These are phyloP conservation scores for Porogramme epimiltina DNA, from an alignment of 1,284 basidiomycete species.

Conservation along the genomic window DNA sequence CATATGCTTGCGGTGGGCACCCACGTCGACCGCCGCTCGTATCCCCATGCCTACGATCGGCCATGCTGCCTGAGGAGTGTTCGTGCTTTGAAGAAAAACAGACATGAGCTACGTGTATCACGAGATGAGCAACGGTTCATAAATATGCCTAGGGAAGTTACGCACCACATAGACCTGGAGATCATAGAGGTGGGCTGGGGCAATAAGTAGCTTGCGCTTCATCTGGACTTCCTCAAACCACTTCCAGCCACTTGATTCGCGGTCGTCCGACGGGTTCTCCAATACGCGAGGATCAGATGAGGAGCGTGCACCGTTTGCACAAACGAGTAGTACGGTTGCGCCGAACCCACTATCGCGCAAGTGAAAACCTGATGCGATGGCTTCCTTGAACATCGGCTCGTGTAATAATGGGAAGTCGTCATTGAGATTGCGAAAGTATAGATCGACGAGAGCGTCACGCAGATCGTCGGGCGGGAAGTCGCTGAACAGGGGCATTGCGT, in stretches of 20 bases:
- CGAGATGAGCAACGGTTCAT: background rate
- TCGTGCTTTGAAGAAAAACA: constrained; percentile 42
- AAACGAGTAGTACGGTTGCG: constrained; percentile 70
- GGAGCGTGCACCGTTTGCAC: constrained; percentile 71
- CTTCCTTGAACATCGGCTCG: constrained; percentile 69
- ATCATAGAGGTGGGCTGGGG: constrained; percentile 64
- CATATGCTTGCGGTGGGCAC: constrained; percentile 39
- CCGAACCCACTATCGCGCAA: constrained; percentile 62
- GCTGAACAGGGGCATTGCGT: constrained; percentile 25
- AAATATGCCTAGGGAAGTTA: background rate
- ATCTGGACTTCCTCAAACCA: constrained; percentile 67
- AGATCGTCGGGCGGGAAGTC: constrained; percentile 67
- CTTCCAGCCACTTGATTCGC: constrained; percentile 72
- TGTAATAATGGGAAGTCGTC: constrained; percentile 72
- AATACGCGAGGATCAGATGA: constrained; percentile 69
- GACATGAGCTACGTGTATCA: constrained; percentile 31
- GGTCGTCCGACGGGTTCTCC: constrained; percentile 42
- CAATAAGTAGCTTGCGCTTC: constrained; percentile 54
- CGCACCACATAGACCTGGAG: constrained; percentile 57
- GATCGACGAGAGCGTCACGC: constrained; percentile 44
- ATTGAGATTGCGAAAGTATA: constrained; percentile 42
- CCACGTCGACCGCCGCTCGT: constrained; percentile 47
- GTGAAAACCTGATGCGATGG: constrained; percentile 57
- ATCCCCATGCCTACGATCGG: constrained; percentile 50
- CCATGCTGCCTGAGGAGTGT: constrained; percentile 53